These are phyloP conservation scores for Mortierella sp. DNA, from an alignment of 371 early-diverging fungal species.

Conservation along the genomic window DNA sequence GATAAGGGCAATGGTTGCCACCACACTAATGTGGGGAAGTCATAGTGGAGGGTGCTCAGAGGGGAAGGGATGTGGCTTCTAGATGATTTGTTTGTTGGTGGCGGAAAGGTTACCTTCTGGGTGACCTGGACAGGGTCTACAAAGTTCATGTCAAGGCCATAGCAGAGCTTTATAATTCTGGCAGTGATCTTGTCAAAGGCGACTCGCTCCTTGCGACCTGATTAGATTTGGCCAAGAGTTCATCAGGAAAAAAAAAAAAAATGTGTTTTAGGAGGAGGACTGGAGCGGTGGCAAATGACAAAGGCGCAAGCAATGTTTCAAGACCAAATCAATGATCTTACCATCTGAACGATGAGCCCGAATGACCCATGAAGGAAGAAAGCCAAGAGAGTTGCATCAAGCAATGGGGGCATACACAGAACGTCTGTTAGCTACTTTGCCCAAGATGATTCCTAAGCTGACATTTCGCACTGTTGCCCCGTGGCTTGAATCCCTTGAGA, in stretches of 20 bases:
- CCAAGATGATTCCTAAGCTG: background rate
- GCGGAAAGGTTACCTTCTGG: constrained; percentile 76
- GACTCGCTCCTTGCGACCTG: constrained; percentile 89
- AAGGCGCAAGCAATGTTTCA: background rate
- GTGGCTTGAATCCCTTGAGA: background rate
- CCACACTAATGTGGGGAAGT: no score
- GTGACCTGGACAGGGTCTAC: constrained; percentile 93
- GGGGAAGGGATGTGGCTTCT: no score
- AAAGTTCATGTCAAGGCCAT: constrained; percentile 92
- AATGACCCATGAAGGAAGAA: background rate
- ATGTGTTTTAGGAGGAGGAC: background rate
- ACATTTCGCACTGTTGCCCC: no score
- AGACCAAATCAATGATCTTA: background rate
- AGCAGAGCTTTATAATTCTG: constrained; percentile 92
- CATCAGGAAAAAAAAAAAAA: background rate
- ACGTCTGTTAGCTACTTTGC: no score
- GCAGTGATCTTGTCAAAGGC: constrained; percentile 97
- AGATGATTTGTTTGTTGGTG: no score
- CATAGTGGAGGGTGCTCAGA: no score
- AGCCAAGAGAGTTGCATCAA: background rate
- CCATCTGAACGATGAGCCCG: constrained; percentile 1
- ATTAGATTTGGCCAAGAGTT: background rate
- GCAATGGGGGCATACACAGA: background rate
- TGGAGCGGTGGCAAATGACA: background rate
- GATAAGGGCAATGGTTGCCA: background rate